Conservation (phyloP, 306 rosid genomes). For the Prunus armeniaca region DNA sequence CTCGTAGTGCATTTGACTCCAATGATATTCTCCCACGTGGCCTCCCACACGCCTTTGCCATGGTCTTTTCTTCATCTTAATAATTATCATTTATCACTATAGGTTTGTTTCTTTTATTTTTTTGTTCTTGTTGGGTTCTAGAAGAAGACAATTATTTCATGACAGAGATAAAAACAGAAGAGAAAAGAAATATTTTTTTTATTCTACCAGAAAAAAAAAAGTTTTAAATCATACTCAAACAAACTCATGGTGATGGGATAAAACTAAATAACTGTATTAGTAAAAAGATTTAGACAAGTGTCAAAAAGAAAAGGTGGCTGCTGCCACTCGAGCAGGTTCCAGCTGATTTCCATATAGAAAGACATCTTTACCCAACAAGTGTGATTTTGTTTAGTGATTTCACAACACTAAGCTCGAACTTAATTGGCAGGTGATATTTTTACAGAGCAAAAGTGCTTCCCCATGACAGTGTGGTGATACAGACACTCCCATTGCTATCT, state of each 20-base stretch:
- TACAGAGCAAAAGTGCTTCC: too few relatives aligned
- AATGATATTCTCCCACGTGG: not conserved
- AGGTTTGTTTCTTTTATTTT: too few relatives aligned
- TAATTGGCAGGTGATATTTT: not conserved
- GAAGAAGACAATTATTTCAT: too few relatives aligned
- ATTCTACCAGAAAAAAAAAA: too few relatives aligned
- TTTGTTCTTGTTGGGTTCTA: too few relatives aligned
- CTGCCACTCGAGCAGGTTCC: slow-evolving; percentile 2
- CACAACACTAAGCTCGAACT: not conserved
- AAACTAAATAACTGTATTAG: not conserved
- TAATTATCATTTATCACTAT: too few relatives aligned
- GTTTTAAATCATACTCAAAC: too few relatives aligned
- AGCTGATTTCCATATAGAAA: slow-evolving; percentile 2
- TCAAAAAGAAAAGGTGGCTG: not conserved
- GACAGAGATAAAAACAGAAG: too few relatives aligned
- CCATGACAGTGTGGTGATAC: not conserved
- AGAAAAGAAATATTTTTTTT: too few relatives aligned
- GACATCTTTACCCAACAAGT: slow-evolving; percentile 8
- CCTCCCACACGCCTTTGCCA: not conserved
- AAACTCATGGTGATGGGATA: too few relatives aligned
- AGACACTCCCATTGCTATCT: not conserved
- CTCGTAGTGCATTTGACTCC: not conserved
- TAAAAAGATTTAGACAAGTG: not conserved
- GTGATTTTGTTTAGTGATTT: slow-evolving; percentile 4
- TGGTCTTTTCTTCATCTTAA: not conserved